Percentiles rank a stretch among this genome's conserved stretches.
Evolutionary conservation across 306 rosid species (phyloP).

Genomic region (peach (Prunus persica)): Prunus_persica_NCBIv2 NC_034010.1:23824001-23824500

Average conservation of each 20-base stretch:
- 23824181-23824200: constrained; percentile 6
- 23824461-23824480: background rate
- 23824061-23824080: background rate
- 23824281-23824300: background rate
- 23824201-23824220: constrained; percentile 13
- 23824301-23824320: background rate
- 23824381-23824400: background rate
- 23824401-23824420: background rate
- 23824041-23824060: background rate
- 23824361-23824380: background rate
- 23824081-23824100: background rate
- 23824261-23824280: background rate
- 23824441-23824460: constrained; percentile 13
- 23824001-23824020: background rate
- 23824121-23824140: constrained; percentile 21
- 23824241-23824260: background rate
- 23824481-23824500: constrained; percentile 23
- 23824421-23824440: constrained; percentile 10
- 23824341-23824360: background rate
- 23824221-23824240: background rate
- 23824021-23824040: background rate
- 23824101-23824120: background rate
- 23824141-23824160: background rate
- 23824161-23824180: background rate
- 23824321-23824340: background rate